Conservation (phyloP, 345 rosid genomes). For the Microcos paniculata region DNA sequence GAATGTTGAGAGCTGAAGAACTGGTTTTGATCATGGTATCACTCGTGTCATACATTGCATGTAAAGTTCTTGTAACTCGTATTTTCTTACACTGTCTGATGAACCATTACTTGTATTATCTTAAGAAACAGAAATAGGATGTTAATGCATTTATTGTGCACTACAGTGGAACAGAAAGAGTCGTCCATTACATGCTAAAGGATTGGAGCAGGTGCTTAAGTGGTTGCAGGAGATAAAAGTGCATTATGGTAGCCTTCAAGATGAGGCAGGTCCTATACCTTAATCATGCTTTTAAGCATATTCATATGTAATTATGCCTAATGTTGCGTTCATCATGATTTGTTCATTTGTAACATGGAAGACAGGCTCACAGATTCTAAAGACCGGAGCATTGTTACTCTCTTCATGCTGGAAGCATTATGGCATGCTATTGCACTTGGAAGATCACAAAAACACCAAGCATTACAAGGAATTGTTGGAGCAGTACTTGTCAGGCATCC, state of each 20-base stretch:
- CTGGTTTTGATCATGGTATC: background rate
- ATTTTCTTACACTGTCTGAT: background rate
- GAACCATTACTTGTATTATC: background rate
- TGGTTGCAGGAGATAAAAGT: constrained; percentile 68
- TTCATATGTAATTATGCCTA: constrained; percentile 18
- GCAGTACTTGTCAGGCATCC: constrained; percentile 74
- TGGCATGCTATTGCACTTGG: constrained; percentile 64
- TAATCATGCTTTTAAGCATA: constrained; percentile 19
- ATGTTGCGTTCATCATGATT: constrained; percentile 22
- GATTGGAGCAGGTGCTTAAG: constrained; percentile 70
- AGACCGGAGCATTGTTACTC: constrained; percentile 52
- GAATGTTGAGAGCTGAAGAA: background rate
- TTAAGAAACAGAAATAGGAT: background rate
- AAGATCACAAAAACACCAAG: constrained; percentile 61
- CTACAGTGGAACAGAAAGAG: constrained; percentile 84
- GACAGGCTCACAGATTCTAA: constrained; percentile 40
- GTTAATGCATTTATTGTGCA: constrained; percentile 21
- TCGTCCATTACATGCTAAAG: constrained; percentile 78
- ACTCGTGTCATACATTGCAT: background rate
- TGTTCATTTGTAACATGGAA: constrained; percentile 24
- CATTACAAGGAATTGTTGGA: constrained; percentile 61
- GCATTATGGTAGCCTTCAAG: constrained; percentile 40
- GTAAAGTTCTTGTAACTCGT: background rate
- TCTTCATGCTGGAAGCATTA: constrained; percentile 94
- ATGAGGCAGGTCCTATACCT: constrained; percentile 66